Conservation (phyloP, 805 yeast genomes). For the Pichia exigua region DNA sequence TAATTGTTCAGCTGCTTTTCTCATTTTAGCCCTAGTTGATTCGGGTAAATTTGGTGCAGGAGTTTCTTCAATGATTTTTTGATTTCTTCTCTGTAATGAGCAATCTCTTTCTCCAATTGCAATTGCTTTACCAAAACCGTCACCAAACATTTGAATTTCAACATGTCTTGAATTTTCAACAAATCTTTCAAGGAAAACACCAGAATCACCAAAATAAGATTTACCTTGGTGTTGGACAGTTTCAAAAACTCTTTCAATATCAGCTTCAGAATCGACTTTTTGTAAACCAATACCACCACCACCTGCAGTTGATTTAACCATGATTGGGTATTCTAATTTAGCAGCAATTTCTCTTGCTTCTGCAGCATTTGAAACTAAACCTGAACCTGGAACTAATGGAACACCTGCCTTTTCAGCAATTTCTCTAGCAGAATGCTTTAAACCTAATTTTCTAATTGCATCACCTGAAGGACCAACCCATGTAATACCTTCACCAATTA, state of each 20-base stretch:
- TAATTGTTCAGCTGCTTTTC: slow-evolving; percentile 76
- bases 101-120: slow-evolving; percentile 97
- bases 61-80: slow-evolving; percentile 92
- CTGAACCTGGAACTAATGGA: slow-evolving; percentile 97
- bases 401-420: slow-evolving; percentile 89
- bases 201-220: slow-evolving; percentile 89
- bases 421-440: slow-evolving; percentile 94
- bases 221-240: slow-evolving; percentile 92
- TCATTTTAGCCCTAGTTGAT: slow-evolving; percentile 63
- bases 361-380: slow-evolving; percentile 57
- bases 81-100: slow-evolving; percentile 94
- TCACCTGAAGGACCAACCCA: slow-evolving; percentile 97
- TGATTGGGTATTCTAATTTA: slow-evolving; percentile 74
- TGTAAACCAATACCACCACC: slow-evolving; percentile 99
- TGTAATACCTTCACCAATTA: slow-evolving; percentile 73
- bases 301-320: slow-evolving; percentile 98
- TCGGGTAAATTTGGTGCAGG: slow-evolving; percentile 95
- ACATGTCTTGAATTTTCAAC: slow-evolving; percentile 95
- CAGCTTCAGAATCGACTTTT: slow-evolving; percentile 76
- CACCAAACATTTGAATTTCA: slow-evolving; percentile 95
- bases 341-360: slow-evolving; percentile 76
- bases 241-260: slow-evolving; percentile 76
- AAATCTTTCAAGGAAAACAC: slow-evolving; percentile 90
- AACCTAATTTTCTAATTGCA: slow-evolving; percentile 82
- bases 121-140: slow-evolving; percentile 86